Evolutionary conservation across 1,139 yeast species (phyloP).

Genomic region (Eremothecium sinecaudum): DNA sequence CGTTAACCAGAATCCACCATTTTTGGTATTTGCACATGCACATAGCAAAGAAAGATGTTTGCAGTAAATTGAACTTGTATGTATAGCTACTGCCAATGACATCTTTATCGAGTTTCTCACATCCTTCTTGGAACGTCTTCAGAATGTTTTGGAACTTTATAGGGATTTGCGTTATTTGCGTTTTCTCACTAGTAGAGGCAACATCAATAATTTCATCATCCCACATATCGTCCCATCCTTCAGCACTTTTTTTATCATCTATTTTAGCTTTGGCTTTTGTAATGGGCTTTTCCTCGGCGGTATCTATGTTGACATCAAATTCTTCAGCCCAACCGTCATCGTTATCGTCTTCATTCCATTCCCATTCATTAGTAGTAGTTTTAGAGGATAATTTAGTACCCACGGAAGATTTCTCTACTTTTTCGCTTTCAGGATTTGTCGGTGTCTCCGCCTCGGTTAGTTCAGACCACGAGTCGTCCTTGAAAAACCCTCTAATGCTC

Average conservation of each 20-base stretch:
- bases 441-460: background rate
- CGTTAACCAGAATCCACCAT: slow-evolving; percentile 27
- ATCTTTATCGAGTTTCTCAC: slow-evolving; percentile 11
- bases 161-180: slow-evolving; percentile 17
- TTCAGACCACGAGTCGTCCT: slow-evolving; percentile 9
- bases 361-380: slow-evolving; percentile 15
- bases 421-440: background rate
- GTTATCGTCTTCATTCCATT: slow-evolving; percentile 19
- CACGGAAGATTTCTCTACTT: background rate
- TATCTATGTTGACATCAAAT: slow-evolving; percentile 19
- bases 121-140: slow-evolving; percentile 12
- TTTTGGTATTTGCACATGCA: slow-evolving; percentile 17
- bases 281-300: slow-evolving; percentile 4
- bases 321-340: slow-evolving; percentile 19
- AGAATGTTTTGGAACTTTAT: slow-evolving; percentile 10
- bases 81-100: slow-evolving; percentile 6
- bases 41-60: slow-evolving; percentile 24
- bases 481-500: slow-evolving; percentile 15
- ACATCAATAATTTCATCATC: slow-evolving; percentile 17
- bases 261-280: background rate
- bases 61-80: slow-evolving; percentile 26
- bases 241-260: slow-evolving; percentile 6
- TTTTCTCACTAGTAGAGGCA: slow-evolving; percentile 6
- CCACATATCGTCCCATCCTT: slow-evolving; percentile 26
- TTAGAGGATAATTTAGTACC: background rate